phyloP scores from a whole-genome alignment of 352 stramenopile genomes.

The Thalassiosira hispida region DNA sequence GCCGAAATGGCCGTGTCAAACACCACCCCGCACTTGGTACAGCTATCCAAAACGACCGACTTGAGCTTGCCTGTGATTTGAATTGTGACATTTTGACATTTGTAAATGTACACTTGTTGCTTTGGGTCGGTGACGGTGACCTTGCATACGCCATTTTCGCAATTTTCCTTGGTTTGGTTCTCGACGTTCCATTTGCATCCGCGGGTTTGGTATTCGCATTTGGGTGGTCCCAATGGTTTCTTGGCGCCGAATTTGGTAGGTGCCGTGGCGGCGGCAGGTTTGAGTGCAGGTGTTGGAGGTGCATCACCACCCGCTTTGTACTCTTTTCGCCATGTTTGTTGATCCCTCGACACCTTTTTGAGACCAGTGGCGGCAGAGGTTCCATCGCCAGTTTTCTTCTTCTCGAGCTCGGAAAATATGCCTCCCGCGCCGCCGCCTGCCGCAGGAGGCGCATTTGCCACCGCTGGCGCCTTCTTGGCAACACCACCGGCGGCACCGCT shows the following conservation, averaged over 20 bases:
- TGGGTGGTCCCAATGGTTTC: slow-evolving; percentile 67
- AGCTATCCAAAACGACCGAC: slow-evolving; percentile 94
- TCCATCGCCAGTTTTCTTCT: slow-evolving; percentile 87
- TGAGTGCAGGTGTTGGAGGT: slow-evolving; percentile 60
- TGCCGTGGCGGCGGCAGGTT: slow-evolving; percentile 11
- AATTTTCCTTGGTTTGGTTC: slow-evolving; percentile 89
- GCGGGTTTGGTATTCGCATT: slow-evolving; percentile 88
- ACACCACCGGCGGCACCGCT: slow-evolving; percentile 19
- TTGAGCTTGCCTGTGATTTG: slow-evolving; percentile 97
- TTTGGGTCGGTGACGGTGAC: slow-evolving; percentile 92
- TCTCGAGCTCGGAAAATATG: slow-evolving; percentile 89
- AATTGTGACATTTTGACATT: slow-evolving; percentile 93
- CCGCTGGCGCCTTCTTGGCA: slow-evolving; percentile 19
- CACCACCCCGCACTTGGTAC: slow-evolving; percentile 94
- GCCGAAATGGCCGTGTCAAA: slow-evolving; percentile 96
- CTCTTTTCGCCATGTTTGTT: slow-evolving; percentile 96
- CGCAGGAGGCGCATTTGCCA: slow-evolving; percentile 20
- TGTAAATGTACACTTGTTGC: slow-evolving; percentile 96
- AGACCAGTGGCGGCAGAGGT: slow-evolving; percentile 91
- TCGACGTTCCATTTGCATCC: slow-evolving; percentile 97
- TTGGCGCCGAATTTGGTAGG: slow-evolving; percentile 13
- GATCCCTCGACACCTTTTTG: slow-evolving; percentile 95
- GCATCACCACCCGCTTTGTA: slow-evolving; percentile 85
- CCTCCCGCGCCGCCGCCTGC: slow-evolving; percentile 83
- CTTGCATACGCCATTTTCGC: slow-evolving; percentile 85